phyloP scores from a whole-genome alignment of 306 rosid genomes.

The Spatholobus suberectus region DNA sequence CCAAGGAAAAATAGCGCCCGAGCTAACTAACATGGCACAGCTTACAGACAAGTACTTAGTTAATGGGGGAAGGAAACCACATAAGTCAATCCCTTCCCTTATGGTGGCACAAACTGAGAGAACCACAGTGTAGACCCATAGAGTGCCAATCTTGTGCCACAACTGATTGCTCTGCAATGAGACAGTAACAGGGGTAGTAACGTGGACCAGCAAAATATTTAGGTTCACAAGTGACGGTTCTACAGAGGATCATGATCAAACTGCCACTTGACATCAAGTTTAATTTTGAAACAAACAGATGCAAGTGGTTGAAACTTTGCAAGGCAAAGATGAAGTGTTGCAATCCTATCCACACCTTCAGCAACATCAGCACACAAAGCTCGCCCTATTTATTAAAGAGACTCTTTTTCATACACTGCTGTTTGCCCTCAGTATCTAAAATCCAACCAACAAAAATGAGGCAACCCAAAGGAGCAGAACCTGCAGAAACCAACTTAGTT shows the following conservation, averaged over 20 bases:
- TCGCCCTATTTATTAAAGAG: slow-evolving; percentile 37
- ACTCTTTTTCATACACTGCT: slow-evolving; percentile 45
- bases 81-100: slow-evolving; percentile 40
- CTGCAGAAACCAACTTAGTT: slow-evolving; percentile 8
- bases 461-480: slow-evolving; percentile 51
- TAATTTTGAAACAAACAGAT: slow-evolving; percentile 38
- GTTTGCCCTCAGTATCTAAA: neutral
- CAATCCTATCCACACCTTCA: slow-evolving; percentile 43
- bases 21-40: slow-evolving; percentile 41
- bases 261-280: slow-evolving; percentile 41
- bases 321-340: slow-evolving; percentile 32
- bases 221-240: neutral
- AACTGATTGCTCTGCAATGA: slow-evolving; percentile 40
- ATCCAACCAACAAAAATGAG: slow-evolving; percentile 50
- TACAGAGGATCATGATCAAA: slow-evolving; percentile 49
- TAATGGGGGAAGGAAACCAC: slow-evolving; percentile 46
- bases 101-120: slow-evolving; percentile 44
- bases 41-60: slow-evolving; percentile 36
- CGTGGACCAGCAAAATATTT: slow-evolving; percentile 20
- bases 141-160: slow-evolving; percentile 39
- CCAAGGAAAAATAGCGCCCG: slow-evolving; percentile 26
- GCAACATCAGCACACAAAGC: slow-evolving; percentile 38
- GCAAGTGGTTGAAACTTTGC: slow-evolving; percentile 42
- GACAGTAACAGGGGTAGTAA: slow-evolving; percentile 28
- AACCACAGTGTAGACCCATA: slow-evolving; percentile 23